These are phyloP conservation scores for Boletus chippewaensis DNA, from an alignment of 1,284 basidiomycete genomes.

Conservation along the genomic window DNA sequence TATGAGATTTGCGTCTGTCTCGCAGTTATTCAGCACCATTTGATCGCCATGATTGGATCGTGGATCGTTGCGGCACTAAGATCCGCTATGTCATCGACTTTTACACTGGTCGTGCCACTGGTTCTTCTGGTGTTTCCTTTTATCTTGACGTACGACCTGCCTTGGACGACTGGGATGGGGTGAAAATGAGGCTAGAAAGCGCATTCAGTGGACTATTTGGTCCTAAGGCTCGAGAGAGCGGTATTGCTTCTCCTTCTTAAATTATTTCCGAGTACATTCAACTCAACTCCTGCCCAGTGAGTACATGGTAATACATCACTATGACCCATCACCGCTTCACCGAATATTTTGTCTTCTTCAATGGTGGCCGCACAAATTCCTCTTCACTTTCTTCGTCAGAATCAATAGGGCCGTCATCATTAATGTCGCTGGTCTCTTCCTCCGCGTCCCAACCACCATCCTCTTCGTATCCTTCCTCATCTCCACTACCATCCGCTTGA, in stretches of 20 bases:
- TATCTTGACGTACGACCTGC: constrained; percentile 94
- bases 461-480: constrained; percentile 39
- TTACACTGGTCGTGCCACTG: constrained; percentile 77
- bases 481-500: constrained; percentile 30
- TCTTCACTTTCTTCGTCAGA: constrained; percentile 40
- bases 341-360: constrained; percentile 35
- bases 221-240: constrained; percentile 14
- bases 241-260: constrained; percentile 20
- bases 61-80: constrained; percentile 85
- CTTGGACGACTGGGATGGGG: constrained; percentile 84
- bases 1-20: constrained; percentile 1
- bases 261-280: neutral
- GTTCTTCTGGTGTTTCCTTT: constrained; percentile 57
- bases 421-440: constrained; percentile 57
- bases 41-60: constrained; percentile 96
- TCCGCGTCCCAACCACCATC: constrained; percentile 53
- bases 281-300: constrained; percentile 3
- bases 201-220: constrained; percentile 44
- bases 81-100: constrained; percentile 98
- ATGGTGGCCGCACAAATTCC: constrained; percentile 31
- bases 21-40: constrained; percentile 87
- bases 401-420: constrained; percentile 40
- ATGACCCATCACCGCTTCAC: constrained; percentile 33
- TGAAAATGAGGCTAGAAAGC: constrained; percentile 64
- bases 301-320: constrained; percentile 12